Percentiles rank a stretch among this genome's conserved stretches.
Conservation (phyloP, 2,329 filamentous ascomycete genomes). For the Phoma sp. region DNA sequence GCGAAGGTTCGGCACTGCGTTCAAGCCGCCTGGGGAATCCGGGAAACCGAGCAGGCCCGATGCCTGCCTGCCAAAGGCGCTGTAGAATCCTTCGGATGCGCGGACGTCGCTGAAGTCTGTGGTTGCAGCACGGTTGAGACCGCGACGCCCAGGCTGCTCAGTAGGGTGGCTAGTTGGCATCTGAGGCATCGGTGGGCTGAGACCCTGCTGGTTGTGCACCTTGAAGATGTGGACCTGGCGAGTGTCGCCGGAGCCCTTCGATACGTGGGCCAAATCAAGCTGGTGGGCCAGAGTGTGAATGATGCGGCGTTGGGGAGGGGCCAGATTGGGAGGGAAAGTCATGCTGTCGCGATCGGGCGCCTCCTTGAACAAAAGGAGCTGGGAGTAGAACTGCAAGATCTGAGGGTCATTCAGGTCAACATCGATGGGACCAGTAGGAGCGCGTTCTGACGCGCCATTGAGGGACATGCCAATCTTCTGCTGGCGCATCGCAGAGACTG, state of each 20-base stretch:
- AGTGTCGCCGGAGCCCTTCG: slow-evolving; percentile 84
- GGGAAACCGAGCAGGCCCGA: slow-evolving; percentile 79
- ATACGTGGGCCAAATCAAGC: slow-evolving; percentile 89
- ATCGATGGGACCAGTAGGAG: slow-evolving; percentile 55
- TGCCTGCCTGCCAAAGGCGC: slow-evolving; percentile 77
- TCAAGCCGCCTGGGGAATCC: slow-evolving; percentile 72
- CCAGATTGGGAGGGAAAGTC: slow-evolving; percentile 80
- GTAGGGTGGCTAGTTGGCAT: slow-evolving; percentile 66
- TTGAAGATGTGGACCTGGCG: slow-evolving; percentile 91
- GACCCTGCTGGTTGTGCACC: slow-evolving; percentile 62
- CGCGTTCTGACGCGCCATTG: slow-evolving; percentile 12
- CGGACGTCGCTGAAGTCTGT: slow-evolving; percentile 91
- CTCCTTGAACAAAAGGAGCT: slow-evolving; percentile 87
- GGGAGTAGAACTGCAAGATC: slow-evolving; percentile 86
- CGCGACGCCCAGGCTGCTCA: slow-evolving; percentile 76
- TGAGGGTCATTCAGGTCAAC: slow-evolving; percentile 91
- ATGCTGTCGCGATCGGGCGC: slow-evolving; percentile 78
- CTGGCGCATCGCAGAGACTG: slow-evolving; percentile 64
- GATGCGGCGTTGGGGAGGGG: slow-evolving; percentile 83
- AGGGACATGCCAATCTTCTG: slow-evolving; percentile 51
- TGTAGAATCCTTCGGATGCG: slow-evolving; percentile 75
- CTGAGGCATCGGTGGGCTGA: slow-evolving; percentile 67
- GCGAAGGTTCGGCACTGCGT: slow-evolving; percentile 78
- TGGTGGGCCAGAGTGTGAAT: slow-evolving; percentile 95
- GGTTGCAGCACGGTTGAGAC: slow-evolving; percentile 91